phyloP scores from a whole-genome alignment of 2,329 filamentous ascomycete species.

The Fonsecaea pugnacius region DNA sequence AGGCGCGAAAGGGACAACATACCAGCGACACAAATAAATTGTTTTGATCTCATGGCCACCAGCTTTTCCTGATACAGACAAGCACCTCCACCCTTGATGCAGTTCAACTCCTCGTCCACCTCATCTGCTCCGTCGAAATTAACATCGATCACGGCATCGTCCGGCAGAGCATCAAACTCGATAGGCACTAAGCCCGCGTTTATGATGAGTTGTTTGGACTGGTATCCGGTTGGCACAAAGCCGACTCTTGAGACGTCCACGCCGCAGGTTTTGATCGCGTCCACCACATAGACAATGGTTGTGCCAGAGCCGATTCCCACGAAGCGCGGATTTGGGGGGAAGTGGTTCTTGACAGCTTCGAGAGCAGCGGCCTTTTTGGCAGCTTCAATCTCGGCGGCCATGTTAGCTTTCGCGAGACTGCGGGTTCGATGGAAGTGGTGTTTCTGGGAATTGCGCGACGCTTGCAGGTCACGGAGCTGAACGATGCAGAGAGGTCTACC shows the following conservation, averaged over 20 bases:
- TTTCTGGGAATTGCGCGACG: neutral
- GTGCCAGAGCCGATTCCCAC: slow-evolving; percentile 69
- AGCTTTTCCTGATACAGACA: slow-evolving; percentile 98
- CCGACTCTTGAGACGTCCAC: slow-evolving; percentile 64
- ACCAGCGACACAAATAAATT: slow-evolving; percentile 87
- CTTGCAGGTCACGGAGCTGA: neutral
- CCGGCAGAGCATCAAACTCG: slow-evolving; percentile 74
- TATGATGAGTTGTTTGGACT: slow-evolving; percentile 84
- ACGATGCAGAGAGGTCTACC: neutral
- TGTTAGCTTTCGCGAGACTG: neutral
- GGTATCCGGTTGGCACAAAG: slow-evolving; percentile 91
- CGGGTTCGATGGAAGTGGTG: slow-evolving; percentile 12
- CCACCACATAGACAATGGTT: slow-evolving; percentile 70
- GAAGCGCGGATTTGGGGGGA: slow-evolving; percentile 60
- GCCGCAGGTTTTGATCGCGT: slow-evolving; percentile 61
- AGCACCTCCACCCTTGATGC: slow-evolving; percentile 97
- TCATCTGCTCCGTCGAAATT: slow-evolving; percentile 97
- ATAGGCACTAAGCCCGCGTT: slow-evolving; percentile 76
- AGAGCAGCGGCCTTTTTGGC: slow-evolving; percentile 65
- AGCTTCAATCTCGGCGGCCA: slow-evolving; percentile 53
- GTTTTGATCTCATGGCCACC: slow-evolving; percentile 79
- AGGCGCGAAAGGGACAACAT: slow-evolving; percentile 40
- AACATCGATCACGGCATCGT: slow-evolving; percentile 72
- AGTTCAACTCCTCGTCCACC: slow-evolving; percentile 91
- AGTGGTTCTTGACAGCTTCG: slow-evolving; percentile 64